A percentile compares a stretch with the other conserved stretches of the same genome.
Evolutionary conservation across 257 asterid species (phyloP).

Genomic region (Solanum microdontum): DNA sequence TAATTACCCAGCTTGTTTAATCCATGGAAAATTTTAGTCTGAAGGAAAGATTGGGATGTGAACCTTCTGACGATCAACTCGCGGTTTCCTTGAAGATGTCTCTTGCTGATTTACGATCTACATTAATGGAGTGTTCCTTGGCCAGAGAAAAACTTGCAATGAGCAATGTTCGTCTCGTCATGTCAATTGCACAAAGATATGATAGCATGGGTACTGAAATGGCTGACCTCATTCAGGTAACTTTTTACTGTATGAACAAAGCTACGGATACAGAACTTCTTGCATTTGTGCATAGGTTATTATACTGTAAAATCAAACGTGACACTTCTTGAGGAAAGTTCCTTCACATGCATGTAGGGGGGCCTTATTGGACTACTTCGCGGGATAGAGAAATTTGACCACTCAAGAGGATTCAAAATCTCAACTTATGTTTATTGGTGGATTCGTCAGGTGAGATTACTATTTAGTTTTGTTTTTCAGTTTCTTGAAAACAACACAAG

Average conservation of each 20-base stretch:
- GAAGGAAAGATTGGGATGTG: slow-evolving; percentile 70
- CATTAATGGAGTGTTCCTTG: slow-evolving; percentile 58
- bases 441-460: slow-evolving; percentile 76
- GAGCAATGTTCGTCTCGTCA: slow-evolving; percentile 95
- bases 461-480: not conserved
- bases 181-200: slow-evolving; percentile 92
- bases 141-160: slow-evolving; percentile 94
- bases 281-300: not conserved
- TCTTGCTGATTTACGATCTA: slow-evolving; percentile 50
- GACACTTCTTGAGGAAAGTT: not conserved
- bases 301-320: not conserved
- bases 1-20: not conserved
- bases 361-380: slow-evolving; percentile 89
- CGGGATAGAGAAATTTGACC: slow-evolving; percentile 91
- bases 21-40: slow-evolving; percentile 33
- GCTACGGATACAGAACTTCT: not conserved
- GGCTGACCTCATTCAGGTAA: slow-evolving; percentile 94
- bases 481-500: not conserved
- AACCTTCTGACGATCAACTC: slow-evolving; percentile 88
- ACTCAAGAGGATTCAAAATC: slow-evolving; percentile 87
- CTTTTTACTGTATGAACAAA: slow-evolving; percentile 1
- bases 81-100: slow-evolving; percentile 59
- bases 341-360: slow-evolving; percentile 41
- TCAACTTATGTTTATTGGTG: slow-evolving; percentile 99
- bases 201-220: slow-evolving; percentile 89